Base-by-base conservation (phyloP, 371 early-diverging fungal genomes). In the Mucor racemosus region DNA sequence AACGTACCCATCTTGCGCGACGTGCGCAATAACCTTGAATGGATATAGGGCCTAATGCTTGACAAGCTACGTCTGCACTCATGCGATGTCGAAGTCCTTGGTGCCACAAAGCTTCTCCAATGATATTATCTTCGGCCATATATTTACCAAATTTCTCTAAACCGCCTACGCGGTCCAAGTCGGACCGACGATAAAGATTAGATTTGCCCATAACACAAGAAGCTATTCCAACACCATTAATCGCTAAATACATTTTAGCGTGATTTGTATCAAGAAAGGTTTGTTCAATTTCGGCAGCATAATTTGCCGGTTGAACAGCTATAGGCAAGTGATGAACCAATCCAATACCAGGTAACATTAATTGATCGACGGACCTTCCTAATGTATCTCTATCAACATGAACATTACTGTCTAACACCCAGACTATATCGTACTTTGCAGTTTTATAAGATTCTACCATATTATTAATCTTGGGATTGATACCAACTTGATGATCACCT, bases 401-500 rank as follows among this genome's bases (percentile, higher is more conserved):
- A 1, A 97, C 90, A 78, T 97, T 97, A 11, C 92, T 92, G 70
- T 98, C 99, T 26, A 92, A 82, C 53, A 97, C 90, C 99, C 99
- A 98, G 14, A 98, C 72, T 65, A 96, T 89, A 69, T 97, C 95
- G 76, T 95, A 84, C 67, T 91, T 88, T 6, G 95, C 92, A 4
- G 77, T 71, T 42, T 87, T 80, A 73, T 94, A 97, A 3, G 94
- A 90, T 64, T 87, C 81, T 11, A 95, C 72, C 86, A 98, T 86
- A 80, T 98, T 98, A 84, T 95, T 95, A 73, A 98, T 88, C 75
- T 98, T 98, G 10, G 99, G 99, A 73, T 98, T 98, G 55, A 90
- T 89, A 40, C 93, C 94, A 1, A 90, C 85, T 14, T 76, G 71
- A 44, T 68, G 72, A 57, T 91, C 91, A 35, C 91, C 95, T 92